Evolutionary conservation across 768 basidiomycete genomes (phyloP).

Genomic region (Lactarius hatsudake): DNA sequence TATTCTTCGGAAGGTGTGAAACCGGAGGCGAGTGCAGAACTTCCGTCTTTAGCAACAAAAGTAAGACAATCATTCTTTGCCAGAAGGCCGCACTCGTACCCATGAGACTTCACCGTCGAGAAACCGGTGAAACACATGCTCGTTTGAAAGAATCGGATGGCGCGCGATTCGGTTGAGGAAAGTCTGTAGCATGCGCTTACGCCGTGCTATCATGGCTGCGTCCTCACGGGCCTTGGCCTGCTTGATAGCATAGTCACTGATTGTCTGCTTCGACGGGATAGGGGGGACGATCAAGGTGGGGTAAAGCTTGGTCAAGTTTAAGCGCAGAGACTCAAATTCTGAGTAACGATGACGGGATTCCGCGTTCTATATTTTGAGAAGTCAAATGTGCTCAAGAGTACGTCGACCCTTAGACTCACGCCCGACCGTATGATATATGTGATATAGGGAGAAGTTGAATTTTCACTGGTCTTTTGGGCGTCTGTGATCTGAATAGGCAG

Average conservation of each 20-base stretch:
- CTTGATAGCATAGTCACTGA: slow-evolving; percentile 96
- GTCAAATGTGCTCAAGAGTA: slow-evolving; percentile 11
- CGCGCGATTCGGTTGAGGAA: slow-evolving; percentile 87
- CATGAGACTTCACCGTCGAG: slow-evolving; percentile 95
- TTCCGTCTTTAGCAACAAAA: slow-evolving; percentile 58
- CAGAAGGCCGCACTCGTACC: slow-evolving; percentile 47
- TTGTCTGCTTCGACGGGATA: slow-evolving; percentile 93
- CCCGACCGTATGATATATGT: slow-evolving; percentile 90
- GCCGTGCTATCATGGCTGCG: slow-evolving; percentile 80
- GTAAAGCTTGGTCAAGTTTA: slow-evolving; percentile 80
- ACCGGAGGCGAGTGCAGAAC: slow-evolving; percentile 91
- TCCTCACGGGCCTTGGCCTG: slow-evolving; percentile 97
- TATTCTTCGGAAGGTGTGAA: slow-evolving; percentile 90
- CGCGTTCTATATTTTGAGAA: slow-evolving; percentile 51
- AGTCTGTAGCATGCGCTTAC: slow-evolving; percentile 93
- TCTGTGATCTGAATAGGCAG: slow-evolving; percentile 73
- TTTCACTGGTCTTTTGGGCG: slow-evolving; percentile 90
- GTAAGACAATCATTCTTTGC: slow-evolving; percentile 5
- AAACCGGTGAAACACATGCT: slow-evolving; percentile 95
- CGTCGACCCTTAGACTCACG: slow-evolving; percentile 42
- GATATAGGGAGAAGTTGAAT: slow-evolving; percentile 89
- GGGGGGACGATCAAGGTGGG: slow-evolving; percentile 97
- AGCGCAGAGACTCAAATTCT: slow-evolving; percentile 92
- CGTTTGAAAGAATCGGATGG: slow-evolving; percentile 94
- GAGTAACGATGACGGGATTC: slow-evolving; percentile 92